Evolutionary conservation across 805 yeast species (phyloP).

Genomic region (Candida maris): DNA sequence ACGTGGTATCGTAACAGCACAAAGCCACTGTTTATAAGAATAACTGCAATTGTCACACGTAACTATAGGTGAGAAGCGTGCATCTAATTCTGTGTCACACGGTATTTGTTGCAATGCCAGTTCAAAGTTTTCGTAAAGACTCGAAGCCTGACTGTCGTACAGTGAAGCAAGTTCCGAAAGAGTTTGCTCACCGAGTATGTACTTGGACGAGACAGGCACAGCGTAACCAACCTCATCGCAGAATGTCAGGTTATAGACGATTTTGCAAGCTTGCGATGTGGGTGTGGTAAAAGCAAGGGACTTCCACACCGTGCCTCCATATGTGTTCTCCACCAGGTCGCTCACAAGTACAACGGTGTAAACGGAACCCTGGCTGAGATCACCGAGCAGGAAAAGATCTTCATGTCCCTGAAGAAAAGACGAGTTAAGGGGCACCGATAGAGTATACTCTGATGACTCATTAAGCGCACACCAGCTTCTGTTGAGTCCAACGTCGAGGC

Average conservation of each 20-base stretch:
- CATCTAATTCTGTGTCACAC: constrained; percentile 66
- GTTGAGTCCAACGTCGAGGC: background rate
- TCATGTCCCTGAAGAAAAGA: constrained; percentile 4
- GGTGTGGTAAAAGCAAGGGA: constrained; percentile 56
- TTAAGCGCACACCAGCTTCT: constrained; percentile 3
- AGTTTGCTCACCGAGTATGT: constrained; percentile 27
- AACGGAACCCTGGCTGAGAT: constrained; percentile 54
- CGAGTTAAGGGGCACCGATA: constrained; percentile 11
- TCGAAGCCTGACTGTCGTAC: constrained; percentile 64
- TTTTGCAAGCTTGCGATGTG: constrained; percentile 56
- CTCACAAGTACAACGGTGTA: constrained; percentile 66
- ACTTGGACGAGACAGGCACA: constrained; percentile 53
- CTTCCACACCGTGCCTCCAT: constrained; percentile 64
- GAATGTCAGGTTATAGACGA: constrained; percentile 70
- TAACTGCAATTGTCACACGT: constrained; percentile 69
- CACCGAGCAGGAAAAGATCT: constrained; percentile 57
- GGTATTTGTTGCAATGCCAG: constrained; percentile 72
- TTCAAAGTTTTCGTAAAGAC: constrained; percentile 60
- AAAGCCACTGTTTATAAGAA: constrained; percentile 82
- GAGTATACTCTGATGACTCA: background rate
- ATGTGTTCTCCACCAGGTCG: constrained; percentile 30
- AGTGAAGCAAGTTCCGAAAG: constrained; percentile 35
- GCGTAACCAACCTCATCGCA: constrained; percentile 84
- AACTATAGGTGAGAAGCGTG: constrained; percentile 68
- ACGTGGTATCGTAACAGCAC: constrained; percentile 83